A percentile compares a stretch with the other conserved stretches of the same genome.
Evolutionary conservation across 148 eudicot species (phyloP).

Genomic region (Camellia sinensis): DNA sequence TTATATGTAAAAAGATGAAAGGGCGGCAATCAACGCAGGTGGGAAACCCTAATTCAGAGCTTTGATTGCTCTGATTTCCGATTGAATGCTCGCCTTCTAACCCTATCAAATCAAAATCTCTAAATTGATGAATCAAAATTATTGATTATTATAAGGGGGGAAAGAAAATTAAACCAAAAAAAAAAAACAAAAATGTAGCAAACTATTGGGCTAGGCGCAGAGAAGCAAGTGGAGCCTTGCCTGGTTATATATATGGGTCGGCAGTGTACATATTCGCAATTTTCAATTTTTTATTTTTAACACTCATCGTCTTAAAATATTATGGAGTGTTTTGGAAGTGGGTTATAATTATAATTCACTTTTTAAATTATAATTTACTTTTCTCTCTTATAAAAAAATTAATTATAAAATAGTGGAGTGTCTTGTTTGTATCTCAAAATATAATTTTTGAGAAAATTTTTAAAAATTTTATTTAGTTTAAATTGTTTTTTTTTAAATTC

Average conservation of each 20-base stretch:
- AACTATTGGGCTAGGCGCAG: constrained; percentile 13
- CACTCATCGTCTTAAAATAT: too few relatives aligned
- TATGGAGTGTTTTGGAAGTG: too few relatives aligned
- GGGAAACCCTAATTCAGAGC: constrained; percentile 18
- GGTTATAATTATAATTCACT: too few relatives aligned
- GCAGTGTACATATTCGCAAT: neutral
- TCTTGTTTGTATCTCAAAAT: too few relatives aligned
- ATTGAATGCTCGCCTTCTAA: constrained; percentile 23
- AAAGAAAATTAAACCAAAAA: neutral
- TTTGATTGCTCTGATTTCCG: constrained; percentile 6
- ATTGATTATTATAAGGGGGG: neutral
- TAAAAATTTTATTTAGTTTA: too few relatives aligned
- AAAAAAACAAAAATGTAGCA: neutral
- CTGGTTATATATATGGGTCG: neutral
- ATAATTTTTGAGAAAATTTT: too few relatives aligned
- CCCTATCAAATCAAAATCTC: neutral
- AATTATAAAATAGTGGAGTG: too few relatives aligned
- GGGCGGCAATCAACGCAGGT: constrained; percentile 28
- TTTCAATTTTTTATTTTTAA: too few relatives aligned
- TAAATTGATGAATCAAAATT: neutral
- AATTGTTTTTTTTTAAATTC: too few relatives aligned
- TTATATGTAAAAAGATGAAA: neutral
- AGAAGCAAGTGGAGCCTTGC: neutral
- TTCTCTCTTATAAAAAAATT: too few relatives aligned
- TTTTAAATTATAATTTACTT: too few relatives aligned